These are phyloP conservation scores for Agapanthus africanus DNA, from an alignment of 106 monocot genomes.

Conservation along the genomic window DNA sequence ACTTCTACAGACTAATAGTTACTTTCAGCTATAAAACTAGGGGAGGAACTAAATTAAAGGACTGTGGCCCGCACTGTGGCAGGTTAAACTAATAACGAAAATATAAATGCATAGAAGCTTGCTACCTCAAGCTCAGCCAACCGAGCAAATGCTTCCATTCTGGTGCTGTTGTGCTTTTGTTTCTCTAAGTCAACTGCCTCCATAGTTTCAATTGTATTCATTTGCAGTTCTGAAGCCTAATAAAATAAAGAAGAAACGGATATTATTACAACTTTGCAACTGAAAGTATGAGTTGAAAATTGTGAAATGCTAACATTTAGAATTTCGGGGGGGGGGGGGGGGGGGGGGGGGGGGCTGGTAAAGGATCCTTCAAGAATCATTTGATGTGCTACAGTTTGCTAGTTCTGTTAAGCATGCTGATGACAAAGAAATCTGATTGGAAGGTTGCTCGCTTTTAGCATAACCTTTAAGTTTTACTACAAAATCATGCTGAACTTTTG, in stretches of 20 bases:
- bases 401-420: background rate
- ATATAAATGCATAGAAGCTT: background rate
- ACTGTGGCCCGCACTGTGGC: background rate
- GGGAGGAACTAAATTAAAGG: background rate
- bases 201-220: slow-evolving; percentile 75
- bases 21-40: slow-evolving; percentile 2
- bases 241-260: too few species aligned
- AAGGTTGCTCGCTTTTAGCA: background rate
- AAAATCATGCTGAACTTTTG: background rate
- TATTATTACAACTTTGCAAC: background rate
- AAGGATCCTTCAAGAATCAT: background rate
- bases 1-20: slow-evolving; percentile 7
- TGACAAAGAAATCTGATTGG: background rate
- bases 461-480: slow-evolving; percentile 1
- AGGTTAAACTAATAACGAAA: background rate
- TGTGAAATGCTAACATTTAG: background rate
- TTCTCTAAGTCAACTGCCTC: slow-evolving; percentile 87
- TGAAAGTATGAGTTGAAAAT: background rate
- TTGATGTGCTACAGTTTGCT: background rate
- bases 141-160: slow-evolving; percentile 84
- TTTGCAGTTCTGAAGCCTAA: slow-evolving; percentile 83
- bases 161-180: slow-evolving; percentile 79
- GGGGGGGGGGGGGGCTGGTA: background rate
- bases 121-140: slow-evolving; percentile 76
- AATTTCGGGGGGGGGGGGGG: too few species aligned